Evolutionary conservation across 208 protist species (phyloP), one percentile per base, ranked within the genome.

Genomic region (Leishmania tarentolae): DNA sequence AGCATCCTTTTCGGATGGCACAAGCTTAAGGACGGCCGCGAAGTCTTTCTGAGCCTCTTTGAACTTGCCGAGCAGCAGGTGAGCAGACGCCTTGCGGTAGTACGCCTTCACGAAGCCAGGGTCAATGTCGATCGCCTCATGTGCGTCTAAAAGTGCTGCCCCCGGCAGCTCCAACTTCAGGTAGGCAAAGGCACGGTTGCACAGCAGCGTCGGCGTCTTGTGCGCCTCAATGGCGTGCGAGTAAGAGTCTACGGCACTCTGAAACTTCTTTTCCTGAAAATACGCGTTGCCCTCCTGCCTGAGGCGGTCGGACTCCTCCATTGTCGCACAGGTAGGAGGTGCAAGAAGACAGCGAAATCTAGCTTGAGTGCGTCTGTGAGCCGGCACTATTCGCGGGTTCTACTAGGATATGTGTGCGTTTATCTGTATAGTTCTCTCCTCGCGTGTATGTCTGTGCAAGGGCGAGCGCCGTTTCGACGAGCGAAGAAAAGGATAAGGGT

Each of bases 71-170:
- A 99, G 88, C 21, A 92, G 88, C 37, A 99, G 89, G 83, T 99
- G 89, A 0, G 98, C 98, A 1, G 95, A 97, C 35, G 97, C 99
- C 61, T 98, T 94, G 80, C 99, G 94, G 90, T 99, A 99, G 86
- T 99, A 99, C 19, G 97, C 99, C 92, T 99, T 99, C 5, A 98
- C 90, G 75, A 98, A 99, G 57, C 84, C 90, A 2, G 94, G 93
- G 63, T 99, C 98, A 24, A 99, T 65, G 35, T 92, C 86, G 44
- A 99, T 91, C 17, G 98, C 94, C 69, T 90, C 91, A 21, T 96
- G 92, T 37, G 98, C 98, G 78, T 99, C 99, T 0, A 85, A 70
- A 21, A 99, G 86, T 17, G 99, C 98, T 6, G 91, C 91, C 21
- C 98, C 98, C 72, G 94, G 88, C 47, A 97, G 87, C 79, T 98